Evolutionary conservation across 495 filamentous ascomycete species (phyloP).

Genomic region (Neurospora pannonica): DNA sequence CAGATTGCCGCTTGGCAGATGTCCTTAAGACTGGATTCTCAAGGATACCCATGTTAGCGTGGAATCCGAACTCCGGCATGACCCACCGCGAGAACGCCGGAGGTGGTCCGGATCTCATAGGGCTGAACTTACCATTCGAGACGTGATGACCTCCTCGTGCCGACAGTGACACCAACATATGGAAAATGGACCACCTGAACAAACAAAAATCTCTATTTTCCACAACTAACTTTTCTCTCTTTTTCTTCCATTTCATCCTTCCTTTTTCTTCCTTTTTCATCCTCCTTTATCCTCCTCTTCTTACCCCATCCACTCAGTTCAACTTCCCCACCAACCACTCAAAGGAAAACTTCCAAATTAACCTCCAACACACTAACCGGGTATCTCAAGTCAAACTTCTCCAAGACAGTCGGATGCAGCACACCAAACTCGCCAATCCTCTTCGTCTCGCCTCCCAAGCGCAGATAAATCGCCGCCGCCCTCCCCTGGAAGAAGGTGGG

Average conservation of each 20-base stretch:
- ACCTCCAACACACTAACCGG: conserved; percentile 93
- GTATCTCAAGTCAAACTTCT: conserved; percentile 88
- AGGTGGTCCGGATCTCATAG: not conserved
- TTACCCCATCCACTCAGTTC: not conserved
- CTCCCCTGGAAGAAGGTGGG: conserved; percentile 86
- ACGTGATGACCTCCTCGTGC: too few species aligned
- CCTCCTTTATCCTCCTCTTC: too few species aligned
- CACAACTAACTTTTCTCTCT: not conserved
- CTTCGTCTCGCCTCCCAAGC: conserved; percentile 57
- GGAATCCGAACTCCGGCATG: too few species aligned
- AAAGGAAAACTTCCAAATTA: conserved; percentile 93
- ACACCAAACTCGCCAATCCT: conserved; percentile 86
- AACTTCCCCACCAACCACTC: not conserved
- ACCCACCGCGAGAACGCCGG: too few species aligned
- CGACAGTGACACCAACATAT: too few species aligned
- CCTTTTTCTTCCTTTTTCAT: too few species aligned
- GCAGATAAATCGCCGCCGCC: conserved; percentile 70
- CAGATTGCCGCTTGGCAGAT: not conserved
- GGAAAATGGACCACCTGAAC: too few species aligned
- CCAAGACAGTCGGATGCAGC: conserved; percentile 82
- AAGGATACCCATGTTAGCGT: not conserved
- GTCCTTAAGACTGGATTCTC: too few species aligned
- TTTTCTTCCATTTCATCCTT: not conserved
- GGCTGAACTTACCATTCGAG: not conserved
- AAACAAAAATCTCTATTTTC: not conserved